A percentile compares a stretch with the other conserved stretches of the same genome.
Evolutionary conservation across 2,329 filamentous ascomycete species (phyloP).

Genomic region (Alternaria sp.): DNA sequence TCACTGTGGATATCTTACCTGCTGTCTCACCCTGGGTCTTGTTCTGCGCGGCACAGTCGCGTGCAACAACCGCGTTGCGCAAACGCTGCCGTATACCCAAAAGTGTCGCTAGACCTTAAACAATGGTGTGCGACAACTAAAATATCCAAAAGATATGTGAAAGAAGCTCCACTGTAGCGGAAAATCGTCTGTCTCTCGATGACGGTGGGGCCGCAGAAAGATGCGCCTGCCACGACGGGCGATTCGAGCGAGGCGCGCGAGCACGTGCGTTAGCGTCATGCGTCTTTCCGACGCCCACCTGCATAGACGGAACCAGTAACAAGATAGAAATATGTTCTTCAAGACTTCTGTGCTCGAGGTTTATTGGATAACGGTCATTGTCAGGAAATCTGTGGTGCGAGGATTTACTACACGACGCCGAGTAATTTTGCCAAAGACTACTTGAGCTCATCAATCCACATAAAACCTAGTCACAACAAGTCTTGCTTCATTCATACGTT

Average conservation of each 20-base stretch:
- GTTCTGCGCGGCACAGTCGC: slow-evolving; percentile 11
- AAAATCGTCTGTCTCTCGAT: not conserved
- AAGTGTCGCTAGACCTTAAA: not conserved
- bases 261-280: slow-evolving; percentile 18
- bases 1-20: slow-evolving; percentile 4
- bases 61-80: slow-evolving; percentile 9
- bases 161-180: not conserved
- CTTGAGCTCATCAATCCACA: too few relatives aligned
- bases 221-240: slow-evolving; percentile 11
- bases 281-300: not conserved
- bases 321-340: too few relatives aligned
- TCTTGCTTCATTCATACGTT: not conserved
- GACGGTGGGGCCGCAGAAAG: slow-evolving; percentile 16
- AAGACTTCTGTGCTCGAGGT: too few relatives aligned
- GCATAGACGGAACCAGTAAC: not conserved
- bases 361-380: too few relatives aligned
- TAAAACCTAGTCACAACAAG: not conserved
- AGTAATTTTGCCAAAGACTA: too few relatives aligned
- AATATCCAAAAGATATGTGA: not conserved
- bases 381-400: not conserved
- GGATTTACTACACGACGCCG: not conserved
- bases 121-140: not conserved
- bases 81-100: not conserved
- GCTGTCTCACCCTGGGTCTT: slow-evolving; percentile 2
- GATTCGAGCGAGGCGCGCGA: slow-evolving; percentile 15